Percentiles rank a stretch among this genome's conserved stretches.
phyloP scores from a whole-genome alignment of 306 rosid species.

The Datisca glomerata region DNA sequence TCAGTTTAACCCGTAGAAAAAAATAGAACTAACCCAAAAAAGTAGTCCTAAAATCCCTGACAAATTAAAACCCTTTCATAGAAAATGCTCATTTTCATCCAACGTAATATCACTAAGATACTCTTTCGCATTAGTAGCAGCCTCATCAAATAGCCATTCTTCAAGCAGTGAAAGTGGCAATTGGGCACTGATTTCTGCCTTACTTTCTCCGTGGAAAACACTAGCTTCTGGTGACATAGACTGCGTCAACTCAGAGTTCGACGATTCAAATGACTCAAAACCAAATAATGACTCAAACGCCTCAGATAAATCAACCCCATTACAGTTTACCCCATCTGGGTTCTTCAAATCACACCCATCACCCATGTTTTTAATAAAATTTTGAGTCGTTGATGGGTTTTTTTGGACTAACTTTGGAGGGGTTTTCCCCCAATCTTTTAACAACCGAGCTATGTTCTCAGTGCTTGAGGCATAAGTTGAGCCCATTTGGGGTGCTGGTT shows the following conservation, averaged over 20 bases:
- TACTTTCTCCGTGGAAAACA: conserved; percentile 11
- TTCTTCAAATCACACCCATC: background rate
- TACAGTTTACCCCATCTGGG: background rate
- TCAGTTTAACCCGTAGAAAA: too few relatives aligned
- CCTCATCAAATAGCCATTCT: conserved; percentile 80
- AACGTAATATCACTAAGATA: conserved; percentile 17
- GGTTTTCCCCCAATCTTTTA: conserved; percentile 10
- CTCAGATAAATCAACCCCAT: conserved; percentile 1
- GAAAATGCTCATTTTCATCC: conserved; percentile 20
- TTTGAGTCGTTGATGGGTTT: background rate
- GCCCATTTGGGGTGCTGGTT: conserved; percentile 1
- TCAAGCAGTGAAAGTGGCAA: conserved; percentile 28
- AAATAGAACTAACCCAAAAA: too few relatives aligned
- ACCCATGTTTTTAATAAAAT: background rate
- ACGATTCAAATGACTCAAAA: conserved; percentile 8
- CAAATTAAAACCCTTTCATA: conserved; percentile 14
- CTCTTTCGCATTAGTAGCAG: conserved; percentile 32
- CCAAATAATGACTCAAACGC: conserved; percentile 7
- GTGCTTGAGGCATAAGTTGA: conserved; percentile 8
- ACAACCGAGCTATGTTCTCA: conserved; percentile 10
- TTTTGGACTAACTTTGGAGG: background rate
- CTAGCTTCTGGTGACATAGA: conserved; percentile 6
- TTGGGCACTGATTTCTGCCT: background rate
- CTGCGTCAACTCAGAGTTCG: background rate
- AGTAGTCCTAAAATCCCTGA: too few relatives aligned